phyloP scores from a whole-genome alignment of 2,329 filamentous ascomycete species.

The Diaporthe helianthi region DNA sequence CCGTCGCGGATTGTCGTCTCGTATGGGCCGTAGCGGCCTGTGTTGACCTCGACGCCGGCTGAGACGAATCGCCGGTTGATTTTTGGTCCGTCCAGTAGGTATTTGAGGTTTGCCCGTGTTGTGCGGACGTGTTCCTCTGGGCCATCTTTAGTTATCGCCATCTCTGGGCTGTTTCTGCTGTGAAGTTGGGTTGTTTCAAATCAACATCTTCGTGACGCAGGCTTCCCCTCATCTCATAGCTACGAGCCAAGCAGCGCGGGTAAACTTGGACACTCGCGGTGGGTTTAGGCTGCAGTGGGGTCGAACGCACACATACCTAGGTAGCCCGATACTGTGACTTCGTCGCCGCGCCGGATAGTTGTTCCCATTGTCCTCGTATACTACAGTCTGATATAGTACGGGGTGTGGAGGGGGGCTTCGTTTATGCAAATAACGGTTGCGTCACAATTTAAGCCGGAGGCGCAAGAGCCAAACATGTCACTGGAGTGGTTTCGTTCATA shows the following conservation, averaged over 20 bases:
- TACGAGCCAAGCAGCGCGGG: background rate
- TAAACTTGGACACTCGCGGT: background rate
- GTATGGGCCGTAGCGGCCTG: constrained; percentile 32
- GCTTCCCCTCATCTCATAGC: background rate
- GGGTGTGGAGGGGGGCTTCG: too few species aligned
- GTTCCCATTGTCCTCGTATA: background rate
- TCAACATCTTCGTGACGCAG: background rate
- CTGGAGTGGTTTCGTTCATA: too few species aligned
- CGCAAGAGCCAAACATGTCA: too few species aligned
- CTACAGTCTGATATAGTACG: too few species aligned
- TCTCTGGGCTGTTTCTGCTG: background rate
- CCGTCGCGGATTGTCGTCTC: constrained; percentile 34
- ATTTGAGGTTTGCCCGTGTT: background rate
- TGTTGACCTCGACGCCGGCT: constrained; percentile 34
- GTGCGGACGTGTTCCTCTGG: background rate
- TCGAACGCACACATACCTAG: background rate
- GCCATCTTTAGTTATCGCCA: background rate
- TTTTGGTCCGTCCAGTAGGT: background rate
- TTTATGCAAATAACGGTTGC: background rate
- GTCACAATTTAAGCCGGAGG: too few species aligned
- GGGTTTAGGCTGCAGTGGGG: background rate
- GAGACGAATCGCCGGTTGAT: constrained; percentile 36
- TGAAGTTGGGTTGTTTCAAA: background rate
- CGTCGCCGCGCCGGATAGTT: background rate
- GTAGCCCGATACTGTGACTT: background rate